Percentiles rank a stretch among this genome's conserved stretches.
phyloP scores from a whole-genome alignment of 2,329 filamentous ascomycete genomes.

The Elsinoe necatrix region DNA sequence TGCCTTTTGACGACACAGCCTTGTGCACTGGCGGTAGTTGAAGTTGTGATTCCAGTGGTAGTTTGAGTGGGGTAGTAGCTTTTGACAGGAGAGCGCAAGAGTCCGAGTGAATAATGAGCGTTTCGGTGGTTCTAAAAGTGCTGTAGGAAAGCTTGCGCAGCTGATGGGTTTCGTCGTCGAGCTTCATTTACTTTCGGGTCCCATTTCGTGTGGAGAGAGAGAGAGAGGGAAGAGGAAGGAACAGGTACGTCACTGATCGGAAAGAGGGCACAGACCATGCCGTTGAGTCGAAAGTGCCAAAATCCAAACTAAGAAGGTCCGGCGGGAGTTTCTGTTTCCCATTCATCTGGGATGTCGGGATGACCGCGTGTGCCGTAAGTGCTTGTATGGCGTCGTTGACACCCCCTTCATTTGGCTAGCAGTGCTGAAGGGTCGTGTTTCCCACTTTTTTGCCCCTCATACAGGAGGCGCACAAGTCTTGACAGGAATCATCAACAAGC shows the following conservation, averaged over 20 bases:
- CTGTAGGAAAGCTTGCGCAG: background rate
- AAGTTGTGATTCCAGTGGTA: slow-evolving; percentile 3
- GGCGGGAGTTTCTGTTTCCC: background rate
- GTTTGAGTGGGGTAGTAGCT: slow-evolving; percentile 4
- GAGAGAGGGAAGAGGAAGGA: background rate
- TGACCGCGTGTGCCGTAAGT: background rate
- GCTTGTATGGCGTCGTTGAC: background rate
- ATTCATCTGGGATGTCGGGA: background rate
- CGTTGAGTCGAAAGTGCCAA: background rate
- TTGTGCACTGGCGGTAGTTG: slow-evolving; percentile 7
- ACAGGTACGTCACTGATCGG: slow-evolving; percentile 11
- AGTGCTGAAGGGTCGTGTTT: background rate
- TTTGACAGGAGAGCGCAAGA: background rate
- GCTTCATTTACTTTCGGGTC: background rate
- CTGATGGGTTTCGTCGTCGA: background rate
- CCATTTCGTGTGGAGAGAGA: background rate
- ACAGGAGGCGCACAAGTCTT: background rate
- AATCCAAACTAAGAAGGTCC: background rate
- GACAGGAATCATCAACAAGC: background rate
- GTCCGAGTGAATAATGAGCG: slow-evolving; percentile 6
- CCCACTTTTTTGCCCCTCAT: slow-evolving; percentile 1
- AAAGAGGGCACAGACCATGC: slow-evolving; percentile 1
- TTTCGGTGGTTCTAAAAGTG: background rate
- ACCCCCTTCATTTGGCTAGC: slow-evolving; percentile 9
- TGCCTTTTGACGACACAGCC: slow-evolving; percentile 12